Conservation (phyloP, 192 early-diverging fungal species). For the Rhizophagus sp. region DNA sequence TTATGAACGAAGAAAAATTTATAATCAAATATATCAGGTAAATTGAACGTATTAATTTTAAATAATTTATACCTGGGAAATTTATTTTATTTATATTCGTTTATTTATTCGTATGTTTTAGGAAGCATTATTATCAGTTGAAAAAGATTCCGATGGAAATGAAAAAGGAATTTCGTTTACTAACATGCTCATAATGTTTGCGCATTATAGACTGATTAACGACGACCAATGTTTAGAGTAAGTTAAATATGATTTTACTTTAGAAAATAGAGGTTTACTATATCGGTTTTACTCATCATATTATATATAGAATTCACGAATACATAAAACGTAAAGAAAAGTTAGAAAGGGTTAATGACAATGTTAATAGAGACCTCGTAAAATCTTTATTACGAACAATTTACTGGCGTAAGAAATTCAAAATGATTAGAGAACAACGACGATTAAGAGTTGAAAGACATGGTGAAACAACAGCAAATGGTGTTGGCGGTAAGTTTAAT, state of each 20-base stretch:
- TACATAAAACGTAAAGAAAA: constrained; percentile 41
- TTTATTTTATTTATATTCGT: not conserved
- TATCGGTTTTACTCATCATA: not conserved
- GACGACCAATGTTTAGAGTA: constrained; percentile 55
- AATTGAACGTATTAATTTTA: not conserved
- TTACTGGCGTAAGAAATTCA: constrained; percentile 22
- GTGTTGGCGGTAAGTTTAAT: not conserved
- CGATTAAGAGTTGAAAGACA: not conserved
- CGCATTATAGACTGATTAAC: constrained; percentile 56
- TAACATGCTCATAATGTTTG: constrained; percentile 57
- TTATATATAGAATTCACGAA: constrained; percentile 39
- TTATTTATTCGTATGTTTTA: constrained; percentile 2
- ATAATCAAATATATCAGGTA: constrained; percentile 45
- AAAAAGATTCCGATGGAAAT: constrained; percentile 20
- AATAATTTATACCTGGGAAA: not conserved
- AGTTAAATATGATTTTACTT: constrained; percentile 27
- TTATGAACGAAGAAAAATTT: constrained; percentile 35
- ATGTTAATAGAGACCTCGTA: constrained; percentile 21
- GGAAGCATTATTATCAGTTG: constrained; percentile 27
- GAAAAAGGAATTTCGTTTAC: constrained; percentile 46
- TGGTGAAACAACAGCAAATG: not conserved
- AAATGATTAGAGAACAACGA: not conserved
- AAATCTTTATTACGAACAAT: constrained; percentile 24
- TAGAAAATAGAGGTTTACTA: constrained; percentile 2
- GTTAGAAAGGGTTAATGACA: constrained; percentile 34